These are phyloP conservation scores for Tylopilus rubrobrunneus DNA, from an alignment of 768 basidiomycete species.

Conservation along the genomic window DNA sequence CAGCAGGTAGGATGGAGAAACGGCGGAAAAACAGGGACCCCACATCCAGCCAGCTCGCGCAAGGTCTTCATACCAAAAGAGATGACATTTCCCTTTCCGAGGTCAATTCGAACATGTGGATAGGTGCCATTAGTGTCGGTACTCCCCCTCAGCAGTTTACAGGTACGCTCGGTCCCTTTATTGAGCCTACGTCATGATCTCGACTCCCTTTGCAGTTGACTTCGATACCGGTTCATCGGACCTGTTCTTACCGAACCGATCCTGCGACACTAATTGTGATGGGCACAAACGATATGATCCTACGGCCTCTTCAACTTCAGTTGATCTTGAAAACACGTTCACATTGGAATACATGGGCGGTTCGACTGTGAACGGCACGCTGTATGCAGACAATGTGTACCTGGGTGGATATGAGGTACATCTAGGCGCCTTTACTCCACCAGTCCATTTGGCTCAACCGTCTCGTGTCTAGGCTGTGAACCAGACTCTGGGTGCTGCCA, in stretches of 20 bases:
- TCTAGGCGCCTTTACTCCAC: slow-evolving; percentile 13
- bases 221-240: slow-evolving; percentile 55
- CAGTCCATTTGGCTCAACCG: not conserved
- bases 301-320: slow-evolving; percentile 30
- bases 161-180: slow-evolving; percentile 27
- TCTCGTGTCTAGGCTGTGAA: slow-evolving; percentile 26
- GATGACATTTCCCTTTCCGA: slow-evolving; percentile 33
- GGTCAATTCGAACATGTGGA: slow-evolving; percentile 41
- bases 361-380: slow-evolving; percentile 34
- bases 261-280: slow-evolving; percentile 29
- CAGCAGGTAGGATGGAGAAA: slow-evolving; percentile 4
- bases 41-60: not conserved
- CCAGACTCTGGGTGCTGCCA: slow-evolving; percentile 45
- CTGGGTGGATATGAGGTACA: slow-evolving; percentile 35
- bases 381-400: slow-evolving; percentile 42
- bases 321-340: slow-evolving; percentile 25
- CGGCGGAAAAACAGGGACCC: slow-evolving; percentile 3
- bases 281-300: slow-evolving; percentile 32
- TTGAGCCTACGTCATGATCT: not conserved
- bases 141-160: slow-evolving; percentile 42
- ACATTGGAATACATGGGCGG: slow-evolving; percentile 37
- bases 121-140: slow-evolving; percentile 44
- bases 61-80: slow-evolving; percentile 24
- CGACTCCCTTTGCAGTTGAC: slow-evolving; percentile 35
- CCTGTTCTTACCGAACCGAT: slow-evolving; percentile 37